These are phyloP conservation scores for Clavariopsis aquatica DNA, from an alignment of 495 filamentous ascomycete genomes.

Conservation along the genomic window DNA sequence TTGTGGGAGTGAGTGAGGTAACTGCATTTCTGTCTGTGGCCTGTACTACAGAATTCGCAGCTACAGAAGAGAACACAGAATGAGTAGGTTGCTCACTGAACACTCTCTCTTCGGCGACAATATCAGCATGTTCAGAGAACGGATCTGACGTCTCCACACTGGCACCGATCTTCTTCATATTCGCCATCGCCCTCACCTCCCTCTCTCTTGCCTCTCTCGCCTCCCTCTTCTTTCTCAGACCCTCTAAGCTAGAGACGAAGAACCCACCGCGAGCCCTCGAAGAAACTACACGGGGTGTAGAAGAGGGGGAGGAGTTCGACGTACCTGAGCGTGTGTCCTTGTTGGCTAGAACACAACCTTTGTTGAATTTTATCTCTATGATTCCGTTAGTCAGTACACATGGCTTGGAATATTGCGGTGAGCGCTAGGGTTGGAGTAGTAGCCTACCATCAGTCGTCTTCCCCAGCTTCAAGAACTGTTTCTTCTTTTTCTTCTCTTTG, in stretches of 20 bases:
- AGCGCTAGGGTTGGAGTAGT: not conserved
- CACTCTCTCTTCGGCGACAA: too few relatives aligned
- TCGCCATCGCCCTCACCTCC: not conserved
- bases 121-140: too few relatives aligned
- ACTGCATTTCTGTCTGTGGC: too few relatives aligned
- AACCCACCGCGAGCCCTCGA: not conserved
- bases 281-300: not conserved
- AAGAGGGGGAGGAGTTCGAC: not conserved
- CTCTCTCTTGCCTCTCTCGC: not conserved
- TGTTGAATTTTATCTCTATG: constrained; percentile 18
- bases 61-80: too few relatives aligned
- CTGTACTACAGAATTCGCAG: too few relatives aligned
- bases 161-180: too few relatives aligned
- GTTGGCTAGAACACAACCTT: constrained; percentile 12
- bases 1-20: too few relatives aligned
- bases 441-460: constrained; percentile 24
- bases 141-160: not conserved
- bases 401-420: not conserved
- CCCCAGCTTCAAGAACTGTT: constrained; percentile 27
- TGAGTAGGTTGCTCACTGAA: too few relatives aligned
- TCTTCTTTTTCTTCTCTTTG: constrained; percentile 41
- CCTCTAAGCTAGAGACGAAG: constrained; percentile 10
- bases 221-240: constrained; percentile 11
- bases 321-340: constrained; percentile 26
- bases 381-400: constrained; percentile 2